Base-by-base conservation (phyloP, 192 early-diverging fungal species). In the Coemansia furcata region DNA sequence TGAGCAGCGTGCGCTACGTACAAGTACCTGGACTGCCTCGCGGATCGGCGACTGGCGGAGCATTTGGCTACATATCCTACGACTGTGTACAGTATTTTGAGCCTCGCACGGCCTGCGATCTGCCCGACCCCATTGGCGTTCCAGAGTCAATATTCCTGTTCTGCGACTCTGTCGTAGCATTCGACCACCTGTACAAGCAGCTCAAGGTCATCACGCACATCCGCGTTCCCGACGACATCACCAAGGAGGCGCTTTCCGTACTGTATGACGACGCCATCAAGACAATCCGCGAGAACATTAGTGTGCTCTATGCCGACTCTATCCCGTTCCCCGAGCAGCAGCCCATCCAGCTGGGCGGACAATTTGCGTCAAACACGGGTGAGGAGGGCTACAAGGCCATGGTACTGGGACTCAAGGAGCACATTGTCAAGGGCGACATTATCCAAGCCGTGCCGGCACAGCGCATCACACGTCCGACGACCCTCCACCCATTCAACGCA, bases 11-110 rank as follows among this genome's bases (percentile, higher is more conserved):
- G 36, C 81, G 85, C 47, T 95, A 92, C 67, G 92, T 97, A 21
- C 84, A 83, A 21, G 85, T 98, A 7, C 88, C 91, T 1, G 95
- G 91, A 6, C 75, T 98, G 47, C 95, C 94, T 12, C 76, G 76
- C 33, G 81, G 81, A 8, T 65, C 72, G 54, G 67, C 65, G 36
- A 77, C 76, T 71, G 96, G 96, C 73, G 98, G 98, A 29, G 98
- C 96, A 4, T 90, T 99, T 59, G 98, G 98, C 19, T 99, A 96
- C 77, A 93, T 99, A 61, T 86, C 91, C 46, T 99, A 96, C 81
- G 98, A 99, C 76, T 98, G 97, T 65, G 90, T 98, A 47, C 91
- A 93, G 76, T 93, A 96, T 76, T 99, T 99, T 90, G 98, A 99
- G 83, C 96, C 97, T 9, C 90, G 90, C 50, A 93, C 94, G 2